Conservation (phyloP, 192 early-diverging fungal species). For the Backusella liffmaniae region DNA sequence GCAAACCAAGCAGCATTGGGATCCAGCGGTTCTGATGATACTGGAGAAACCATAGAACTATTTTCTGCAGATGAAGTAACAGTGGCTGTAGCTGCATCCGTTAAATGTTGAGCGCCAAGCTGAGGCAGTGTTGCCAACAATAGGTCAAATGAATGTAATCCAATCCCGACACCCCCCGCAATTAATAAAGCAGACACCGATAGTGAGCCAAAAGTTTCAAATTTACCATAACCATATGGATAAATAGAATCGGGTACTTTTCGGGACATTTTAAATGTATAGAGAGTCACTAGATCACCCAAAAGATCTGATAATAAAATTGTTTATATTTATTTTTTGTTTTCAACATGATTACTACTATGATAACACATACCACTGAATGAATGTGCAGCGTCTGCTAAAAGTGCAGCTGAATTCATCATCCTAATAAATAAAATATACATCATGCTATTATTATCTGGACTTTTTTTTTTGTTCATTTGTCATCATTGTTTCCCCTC, state of each 20-base stretch:
- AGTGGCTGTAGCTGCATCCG: not conserved
- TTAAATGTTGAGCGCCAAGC: not conserved
- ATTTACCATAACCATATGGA: constrained; percentile 71
- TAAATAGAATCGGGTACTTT: constrained; percentile 52
- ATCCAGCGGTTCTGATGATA: constrained; percentile 38
- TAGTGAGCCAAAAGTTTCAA: constrained; percentile 62
- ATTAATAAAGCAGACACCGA: constrained; percentile 71
- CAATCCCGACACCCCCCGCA: constrained; percentile 66
- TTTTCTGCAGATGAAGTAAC: constrained; percentile 25
- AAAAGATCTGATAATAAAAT: constrained; percentile 45
- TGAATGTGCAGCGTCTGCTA: constrained; percentile 82
- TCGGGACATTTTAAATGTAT: constrained; percentile 69
- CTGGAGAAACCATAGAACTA: constrained; percentile 10
- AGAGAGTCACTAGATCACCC: constrained; percentile 76
- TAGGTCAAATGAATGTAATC: constrained; percentile 59
- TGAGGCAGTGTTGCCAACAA: constrained; percentile 38
- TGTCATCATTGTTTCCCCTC: not conserved
- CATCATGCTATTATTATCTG: not conserved
- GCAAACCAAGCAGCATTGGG: constrained; percentile 73
- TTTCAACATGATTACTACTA: not conserved
- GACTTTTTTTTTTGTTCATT: not conserved
- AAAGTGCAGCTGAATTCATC: constrained; percentile 72
- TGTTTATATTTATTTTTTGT: not conserved
- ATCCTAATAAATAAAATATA: constrained; percentile 24
- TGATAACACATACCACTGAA: constrained; percentile 49